These are phyloP conservation scores for Leucocoprinus birnbaumii DNA, from an alignment of 768 basidiomycete species.

Conservation along the genomic window DNA sequence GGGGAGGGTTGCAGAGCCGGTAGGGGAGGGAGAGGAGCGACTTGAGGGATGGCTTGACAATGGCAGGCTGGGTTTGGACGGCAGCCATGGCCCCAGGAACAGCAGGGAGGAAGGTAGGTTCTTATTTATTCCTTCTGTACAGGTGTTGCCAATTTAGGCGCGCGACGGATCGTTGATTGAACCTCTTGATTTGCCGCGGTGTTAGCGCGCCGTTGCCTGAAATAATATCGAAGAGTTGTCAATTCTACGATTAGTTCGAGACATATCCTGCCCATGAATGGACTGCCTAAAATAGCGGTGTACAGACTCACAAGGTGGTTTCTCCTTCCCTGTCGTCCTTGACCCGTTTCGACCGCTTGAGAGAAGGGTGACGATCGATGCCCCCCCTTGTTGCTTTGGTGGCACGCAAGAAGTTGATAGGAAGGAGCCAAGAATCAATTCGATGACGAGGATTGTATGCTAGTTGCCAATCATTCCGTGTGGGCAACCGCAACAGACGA, in stretches of 20 bases:
- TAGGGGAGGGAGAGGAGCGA: constrained; percentile 39
- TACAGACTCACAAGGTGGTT: too few species aligned
- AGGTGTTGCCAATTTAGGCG: neutral
- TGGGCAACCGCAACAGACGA: neutral
- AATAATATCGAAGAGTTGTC: constrained; percentile 1
- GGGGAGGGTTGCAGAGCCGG: constrained; percentile 67
- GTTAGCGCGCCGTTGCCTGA: constrained; percentile 1
- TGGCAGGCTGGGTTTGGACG: constrained; percentile 9
- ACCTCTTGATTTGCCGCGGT: neutral
- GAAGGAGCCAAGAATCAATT: neutral
- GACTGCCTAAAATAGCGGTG: neutral
- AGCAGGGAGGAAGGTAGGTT: neutral
- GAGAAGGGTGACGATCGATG: neutral
- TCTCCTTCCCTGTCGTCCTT: neutral
- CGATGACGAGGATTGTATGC: constrained; percentile 1
- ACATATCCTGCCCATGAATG: constrained; percentile 10
- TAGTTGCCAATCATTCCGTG: neutral
- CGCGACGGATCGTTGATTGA: neutral
- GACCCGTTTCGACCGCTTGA: neutral
- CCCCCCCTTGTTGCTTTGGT: too few species aligned
- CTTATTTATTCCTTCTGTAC: constrained; percentile 9
- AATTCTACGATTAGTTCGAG: neutral
- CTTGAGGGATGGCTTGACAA: constrained; percentile 18
- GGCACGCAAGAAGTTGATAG: neutral
- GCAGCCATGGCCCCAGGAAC: constrained; percentile 7